phyloP scores from a whole-genome alignment of 163 green algal species.

The Prototheca stagnorum region DNA sequence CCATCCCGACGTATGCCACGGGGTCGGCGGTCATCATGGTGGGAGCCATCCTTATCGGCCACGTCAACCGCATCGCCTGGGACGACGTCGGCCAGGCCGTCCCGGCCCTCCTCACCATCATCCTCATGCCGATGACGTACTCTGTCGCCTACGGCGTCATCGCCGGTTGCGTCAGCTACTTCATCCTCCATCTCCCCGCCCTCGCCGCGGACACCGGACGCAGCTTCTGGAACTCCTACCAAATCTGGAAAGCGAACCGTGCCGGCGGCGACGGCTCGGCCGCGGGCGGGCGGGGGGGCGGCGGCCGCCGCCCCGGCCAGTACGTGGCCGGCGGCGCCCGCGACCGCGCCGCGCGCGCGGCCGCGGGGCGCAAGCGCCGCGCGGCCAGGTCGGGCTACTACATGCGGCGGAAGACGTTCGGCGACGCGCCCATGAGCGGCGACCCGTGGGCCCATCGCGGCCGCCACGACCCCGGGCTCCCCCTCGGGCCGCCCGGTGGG shows the following conservation, averaged over 20 bases:
- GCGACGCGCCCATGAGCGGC: neutral
- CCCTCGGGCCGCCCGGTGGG: neutral
- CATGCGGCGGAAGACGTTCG: slow-evolving; percentile 1
- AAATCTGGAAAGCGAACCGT: neutral
- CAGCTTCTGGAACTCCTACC: neutral
- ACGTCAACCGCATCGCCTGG: slow-evolving; percentile 37
- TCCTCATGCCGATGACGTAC: slow-evolving; percentile 71
- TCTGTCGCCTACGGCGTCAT: slow-evolving; percentile 51
- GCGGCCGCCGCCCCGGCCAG: no score
- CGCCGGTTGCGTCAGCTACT: slow-evolving; percentile 35
- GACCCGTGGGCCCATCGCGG: neutral
- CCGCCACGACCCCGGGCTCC: neutral
- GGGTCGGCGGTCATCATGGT: slow-evolving; percentile 30
- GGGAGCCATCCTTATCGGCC: slow-evolving; percentile 30
- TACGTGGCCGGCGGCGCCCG: neutral
- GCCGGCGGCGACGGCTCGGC: neutral
- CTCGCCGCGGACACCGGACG: neutral
- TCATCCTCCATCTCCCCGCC: slow-evolving; percentile 21
- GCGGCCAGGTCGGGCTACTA: neutral
- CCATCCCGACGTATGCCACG: slow-evolving; percentile 34
- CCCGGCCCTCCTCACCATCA: slow-evolving; percentile 72
- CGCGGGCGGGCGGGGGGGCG: neutral
- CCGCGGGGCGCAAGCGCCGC: neutral
- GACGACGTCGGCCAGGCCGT: slow-evolving; percentile 38
- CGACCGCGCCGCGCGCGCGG: neutral